A percentile compares a stretch with the other conserved stretches of the same genome.
Conservation (phyloP, 129 eudicot species). For the Flaveria trinervia region DNA sequence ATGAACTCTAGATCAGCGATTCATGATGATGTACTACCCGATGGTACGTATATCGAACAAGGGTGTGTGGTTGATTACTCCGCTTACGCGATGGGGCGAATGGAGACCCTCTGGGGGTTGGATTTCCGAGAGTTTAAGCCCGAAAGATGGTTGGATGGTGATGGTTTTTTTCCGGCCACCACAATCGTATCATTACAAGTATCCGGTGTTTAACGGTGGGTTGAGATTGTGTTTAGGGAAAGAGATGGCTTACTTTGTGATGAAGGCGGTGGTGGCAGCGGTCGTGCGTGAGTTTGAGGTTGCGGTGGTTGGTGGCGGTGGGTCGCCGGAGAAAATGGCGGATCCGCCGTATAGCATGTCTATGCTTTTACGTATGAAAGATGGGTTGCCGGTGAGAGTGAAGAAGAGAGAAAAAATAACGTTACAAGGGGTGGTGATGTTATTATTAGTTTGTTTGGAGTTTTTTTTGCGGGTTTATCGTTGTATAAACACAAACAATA, state of each 20-base stretch:
- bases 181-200: conserved; percentile 37
- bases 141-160: conserved; percentile 54
- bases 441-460: not conserved
- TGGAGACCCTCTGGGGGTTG: conserved; percentile 57
- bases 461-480: not conserved
- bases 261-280: conserved; percentile 55
- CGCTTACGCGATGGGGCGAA: conserved; percentile 72
- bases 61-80: conserved; percentile 61
- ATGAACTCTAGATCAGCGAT: conserved; percentile 44
- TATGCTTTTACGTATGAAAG: conserved; percentile 47
- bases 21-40: conserved; percentile 49
- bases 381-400: conserved; percentile 45
- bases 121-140: conserved; percentile 60
- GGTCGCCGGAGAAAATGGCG: conserved; percentile 34
- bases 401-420: conserved; percentile 27
- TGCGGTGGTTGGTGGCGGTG: conserved; percentile 58
- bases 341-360: conserved; percentile 54
- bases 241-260: conserved; percentile 62
- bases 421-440: not conserved
- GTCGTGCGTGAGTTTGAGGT: conserved; percentile 45
- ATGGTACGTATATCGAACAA: conserved; percentile 47
- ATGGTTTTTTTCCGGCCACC: conserved; percentile 26
- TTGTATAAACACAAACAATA: not conserved
- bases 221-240: conserved; percentile 59
- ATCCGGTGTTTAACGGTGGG: conserved; percentile 68